These are phyloP conservation scores for Nephelium lappaceum DNA, from an alignment of 345 rosid genomes.

Conservation along the genomic window DNA sequence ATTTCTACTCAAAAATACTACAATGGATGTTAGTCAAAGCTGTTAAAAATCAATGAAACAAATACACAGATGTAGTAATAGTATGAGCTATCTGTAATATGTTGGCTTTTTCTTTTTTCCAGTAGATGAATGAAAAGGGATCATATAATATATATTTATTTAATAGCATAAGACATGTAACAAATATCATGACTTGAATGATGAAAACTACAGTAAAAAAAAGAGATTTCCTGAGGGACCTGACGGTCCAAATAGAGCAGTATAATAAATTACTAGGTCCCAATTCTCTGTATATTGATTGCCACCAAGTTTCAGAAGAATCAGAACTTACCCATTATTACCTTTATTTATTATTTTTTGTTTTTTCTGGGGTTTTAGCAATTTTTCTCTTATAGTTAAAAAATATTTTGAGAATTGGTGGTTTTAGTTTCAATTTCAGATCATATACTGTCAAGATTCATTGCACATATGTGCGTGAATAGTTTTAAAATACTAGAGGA, in stretches of 20 bases:
- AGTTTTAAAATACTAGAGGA: too few species aligned
- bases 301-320: conserved; percentile 8
- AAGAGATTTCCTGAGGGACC: conserved; percentile 1
- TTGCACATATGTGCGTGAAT: too few species aligned
- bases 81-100: too few species aligned
- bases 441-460: too few species aligned
- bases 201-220: neutral
- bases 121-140: too few species aligned
- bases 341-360: neutral
- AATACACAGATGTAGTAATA: too few species aligned
- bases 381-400: neutral
- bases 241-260: conserved; percentile 6
- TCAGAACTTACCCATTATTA: conserved; percentile 6
- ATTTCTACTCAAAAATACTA: too few species aligned
- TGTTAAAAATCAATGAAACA: too few species aligned
- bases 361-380: neutral
- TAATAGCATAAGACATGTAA: neutral
- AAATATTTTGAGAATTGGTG: too few species aligned
- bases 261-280: neutral
- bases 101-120: neutral
- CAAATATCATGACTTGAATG: neutral
- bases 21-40: too few species aligned
- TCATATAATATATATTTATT: neutral
- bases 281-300: neutral
- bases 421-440: too few species aligned